phyloP scores from a whole-genome alignment of 306 rosid genomes.

The Arachis hypogaea region DNA sequence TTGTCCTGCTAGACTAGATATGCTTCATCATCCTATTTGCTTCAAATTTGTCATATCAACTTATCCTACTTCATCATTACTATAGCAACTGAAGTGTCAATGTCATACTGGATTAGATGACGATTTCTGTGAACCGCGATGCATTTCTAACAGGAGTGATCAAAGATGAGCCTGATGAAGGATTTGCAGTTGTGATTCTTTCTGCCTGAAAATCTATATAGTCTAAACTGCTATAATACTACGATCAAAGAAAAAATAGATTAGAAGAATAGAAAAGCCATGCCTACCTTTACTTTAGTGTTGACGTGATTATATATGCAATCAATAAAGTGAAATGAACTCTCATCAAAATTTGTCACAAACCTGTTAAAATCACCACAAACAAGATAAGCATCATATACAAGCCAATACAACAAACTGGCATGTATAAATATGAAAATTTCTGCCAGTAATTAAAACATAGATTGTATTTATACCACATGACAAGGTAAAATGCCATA shows the following conservation, averaged over 20 bases:
- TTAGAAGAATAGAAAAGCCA: background rate
- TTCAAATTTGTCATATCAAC: too few relatives aligned
- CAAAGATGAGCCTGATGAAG: constrained; percentile 47
- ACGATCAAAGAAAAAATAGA: constrained; percentile 17
- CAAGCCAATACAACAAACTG: too few relatives aligned
- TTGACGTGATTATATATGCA: constrained; percentile 44
- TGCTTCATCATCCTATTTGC: too few relatives aligned
- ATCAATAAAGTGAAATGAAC: too few relatives aligned
- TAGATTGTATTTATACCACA: too few relatives aligned
- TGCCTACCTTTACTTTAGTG: constrained; percentile 62
- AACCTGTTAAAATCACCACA: too few relatives aligned
- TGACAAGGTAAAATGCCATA: too few relatives aligned
- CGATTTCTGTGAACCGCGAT: constrained; percentile 54
- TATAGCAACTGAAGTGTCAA: constrained; percentile 2
- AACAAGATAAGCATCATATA: too few relatives aligned
- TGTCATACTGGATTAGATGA: constrained; percentile 60
- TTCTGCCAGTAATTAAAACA: too few relatives aligned
- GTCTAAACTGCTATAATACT: constrained; percentile 3
- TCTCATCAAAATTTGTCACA: too few relatives aligned
- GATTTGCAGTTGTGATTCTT: constrained; percentile 51
- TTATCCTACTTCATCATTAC: background rate
- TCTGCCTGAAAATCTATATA: constrained; percentile 42
- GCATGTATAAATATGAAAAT: too few relatives aligned
- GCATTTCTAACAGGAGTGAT: constrained; percentile 53
- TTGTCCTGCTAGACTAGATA: too few relatives aligned